Evolutionary conservation across 371 early-diverging fungal genomes (phyloP).

Genomic region (Actinomortierella ambigua): DNA sequence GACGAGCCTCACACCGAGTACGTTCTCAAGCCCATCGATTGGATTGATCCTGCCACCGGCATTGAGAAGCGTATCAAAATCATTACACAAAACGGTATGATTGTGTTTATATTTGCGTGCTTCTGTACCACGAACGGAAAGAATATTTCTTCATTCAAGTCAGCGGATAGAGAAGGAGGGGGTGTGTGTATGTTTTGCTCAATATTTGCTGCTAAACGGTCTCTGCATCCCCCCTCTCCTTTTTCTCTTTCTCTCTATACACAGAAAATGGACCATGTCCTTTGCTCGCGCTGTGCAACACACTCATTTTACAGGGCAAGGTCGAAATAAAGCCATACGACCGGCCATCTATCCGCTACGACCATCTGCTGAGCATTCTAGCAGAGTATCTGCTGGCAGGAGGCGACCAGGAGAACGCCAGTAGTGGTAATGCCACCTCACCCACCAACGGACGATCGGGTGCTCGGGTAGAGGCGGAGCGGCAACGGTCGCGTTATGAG

Average conservation of each 20-base stretch:
- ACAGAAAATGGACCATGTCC: slow-evolving; percentile 93
- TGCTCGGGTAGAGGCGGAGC: slow-evolving; percentile 20
- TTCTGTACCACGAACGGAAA: too few species aligned
- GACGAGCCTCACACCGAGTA: slow-evolving; percentile 52
- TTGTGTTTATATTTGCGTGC: slow-evolving; percentile 16
- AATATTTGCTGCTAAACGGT: neutral
- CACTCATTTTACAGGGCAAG: slow-evolving; percentile 77
- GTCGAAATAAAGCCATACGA: slow-evolving; percentile 65
- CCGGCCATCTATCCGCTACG: slow-evolving; percentile 64
- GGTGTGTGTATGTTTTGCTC: neutral
- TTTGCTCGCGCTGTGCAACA: slow-evolving; percentile 85
- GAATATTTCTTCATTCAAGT: slow-evolving; percentile 4
- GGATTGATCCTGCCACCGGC: slow-evolving; percentile 53
- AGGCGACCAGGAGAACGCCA: slow-evolving; percentile 12
- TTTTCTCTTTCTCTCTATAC: neutral
- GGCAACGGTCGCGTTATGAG: slow-evolving; percentile 24
- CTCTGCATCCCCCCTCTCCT: neutral
- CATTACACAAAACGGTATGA: slow-evolving; percentile 82
- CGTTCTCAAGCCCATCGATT: slow-evolving; percentile 69
- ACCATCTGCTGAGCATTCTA: slow-evolving; percentile 72
- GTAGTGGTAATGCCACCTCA: slow-evolving; percentile 3
- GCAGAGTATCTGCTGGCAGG: slow-evolving; percentile 71
- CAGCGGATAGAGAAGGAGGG: neutral
- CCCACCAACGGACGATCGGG: slow-evolving; percentile 13
- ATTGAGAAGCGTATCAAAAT: slow-evolving; percentile 58